Evolutionary conservation across 352 stramenopile species (phyloP).

Genomic region (Pythium angustatum): DNA sequence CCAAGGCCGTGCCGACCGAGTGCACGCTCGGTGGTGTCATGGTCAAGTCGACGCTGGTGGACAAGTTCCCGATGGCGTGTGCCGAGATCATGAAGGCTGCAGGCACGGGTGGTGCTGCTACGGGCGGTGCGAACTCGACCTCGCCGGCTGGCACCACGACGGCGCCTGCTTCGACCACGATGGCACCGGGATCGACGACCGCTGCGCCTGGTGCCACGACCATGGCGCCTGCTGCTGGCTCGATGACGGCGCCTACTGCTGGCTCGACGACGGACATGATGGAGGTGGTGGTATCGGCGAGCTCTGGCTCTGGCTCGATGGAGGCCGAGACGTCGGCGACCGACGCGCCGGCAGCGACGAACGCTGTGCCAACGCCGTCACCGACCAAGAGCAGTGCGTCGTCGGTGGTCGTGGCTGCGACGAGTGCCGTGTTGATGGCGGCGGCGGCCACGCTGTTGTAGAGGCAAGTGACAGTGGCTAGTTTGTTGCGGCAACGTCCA

Average conservation of each 20-base stretch:
- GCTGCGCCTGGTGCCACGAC: neutral
- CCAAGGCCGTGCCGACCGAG: conserved; percentile 13
- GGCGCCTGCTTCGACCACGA: neutral
- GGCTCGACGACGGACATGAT: conserved; percentile 1
- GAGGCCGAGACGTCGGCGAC: neutral
- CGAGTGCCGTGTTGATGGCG: conserved; percentile 3
- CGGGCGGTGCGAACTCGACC: neutral
- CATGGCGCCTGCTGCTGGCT: too few relatives aligned
- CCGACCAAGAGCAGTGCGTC: conserved; percentile 3
- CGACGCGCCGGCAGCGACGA: neutral
- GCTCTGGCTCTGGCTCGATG: conserved; percentile 6
- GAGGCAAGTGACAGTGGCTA: too few relatives aligned
- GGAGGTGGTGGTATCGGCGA: conserved; percentile 9
- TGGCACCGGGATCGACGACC: neutral
- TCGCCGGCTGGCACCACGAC: neutral
- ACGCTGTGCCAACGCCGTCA: neutral
- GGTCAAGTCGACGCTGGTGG: conserved; percentile 19
- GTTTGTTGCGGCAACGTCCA: too few relatives aligned
- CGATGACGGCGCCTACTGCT: neutral
- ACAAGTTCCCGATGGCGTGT: conserved; percentile 24
- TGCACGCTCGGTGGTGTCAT: conserved; percentile 13
- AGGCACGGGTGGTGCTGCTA: too few relatives aligned
- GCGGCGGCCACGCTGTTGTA: conserved; percentile 4
- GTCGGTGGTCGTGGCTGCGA: neutral
- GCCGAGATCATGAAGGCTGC: neutral